Base-by-base conservation (phyloP, 805 yeast genomes). In the Candida easanensis region DNA sequence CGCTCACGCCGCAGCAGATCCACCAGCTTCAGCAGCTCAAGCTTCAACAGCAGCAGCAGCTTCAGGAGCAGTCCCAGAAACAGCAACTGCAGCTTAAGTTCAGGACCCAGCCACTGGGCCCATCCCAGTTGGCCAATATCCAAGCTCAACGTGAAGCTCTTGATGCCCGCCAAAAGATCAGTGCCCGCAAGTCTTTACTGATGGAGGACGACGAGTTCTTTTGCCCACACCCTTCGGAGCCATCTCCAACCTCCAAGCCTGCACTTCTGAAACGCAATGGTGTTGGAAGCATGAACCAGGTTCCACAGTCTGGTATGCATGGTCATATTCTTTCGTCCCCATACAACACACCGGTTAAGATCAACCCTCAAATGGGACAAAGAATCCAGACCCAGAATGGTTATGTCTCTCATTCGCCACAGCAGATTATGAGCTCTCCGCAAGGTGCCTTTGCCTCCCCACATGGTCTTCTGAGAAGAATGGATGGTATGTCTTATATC, bases 161-260 rank as follows among this genome's bases (percentile, higher is more conserved):
- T 13, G 48, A 61, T 6, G 74, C 77, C 16, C 66, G 76, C 44
- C 71, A 66, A n/a, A 71, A 73, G 50, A 71, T 80, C 54, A 76
- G 81, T 51, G 73, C 80, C 31, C 78, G 81, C 54, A 76, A 84
- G 52, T 81, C 88, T 30, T 82, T 84, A 60, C 89, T 82, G 51
- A 58, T 71, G 32, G 88, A 80, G 58, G 86, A 84, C 52, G 91
- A 84, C 60, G 58, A 74, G 39, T 90, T 82, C 64, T 85, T 85
- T 60, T 80, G 82, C 51, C 86, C 86, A 8, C 63, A 59, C 16
- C 45, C 51, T 22, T 20, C 46, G 5, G 53, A 54, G 22, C 30
- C 32, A 10, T 30, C 44, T 10, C 44, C 41, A 19, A 41, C 16
- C 21, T 32, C 26, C 35, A 44, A 44, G 37, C 45, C 37, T 7